These are phyloP conservation scores for Biancaea sappan DNA, from an alignment of 306 rosid genomes.

Conservation along the genomic window DNA sequence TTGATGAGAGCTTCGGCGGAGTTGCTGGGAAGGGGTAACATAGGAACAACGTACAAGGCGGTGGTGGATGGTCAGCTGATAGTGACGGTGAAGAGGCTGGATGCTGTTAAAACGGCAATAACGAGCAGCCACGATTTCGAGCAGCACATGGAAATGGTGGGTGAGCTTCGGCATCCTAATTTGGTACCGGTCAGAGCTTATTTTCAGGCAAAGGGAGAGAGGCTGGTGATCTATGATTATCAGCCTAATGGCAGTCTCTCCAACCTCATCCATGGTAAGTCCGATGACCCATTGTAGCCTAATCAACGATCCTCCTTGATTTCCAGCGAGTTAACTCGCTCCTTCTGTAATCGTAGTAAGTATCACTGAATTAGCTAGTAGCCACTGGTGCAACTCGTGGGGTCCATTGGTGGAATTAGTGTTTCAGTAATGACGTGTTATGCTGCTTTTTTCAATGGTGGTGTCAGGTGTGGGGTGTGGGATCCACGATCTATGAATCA, in stretches of 20 bases:
- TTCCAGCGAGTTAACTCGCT: neutral
- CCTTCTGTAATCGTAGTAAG: neutral
- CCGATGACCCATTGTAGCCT: neutral
- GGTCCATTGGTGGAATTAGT: conserved; percentile 18
- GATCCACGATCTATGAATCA: conserved; percentile 15
- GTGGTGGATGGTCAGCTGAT: conserved; percentile 67
- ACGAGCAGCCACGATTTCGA: conserved; percentile 62
- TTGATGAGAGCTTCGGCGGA: conserved; percentile 97
- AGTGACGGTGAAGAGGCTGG: conserved; percentile 88
- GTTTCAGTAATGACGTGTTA: conserved; percentile 28
- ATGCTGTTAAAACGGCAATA: conserved; percentile 58
- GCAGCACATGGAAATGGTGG: conserved; percentile 65
- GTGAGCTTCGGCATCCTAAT: conserved; percentile 76
- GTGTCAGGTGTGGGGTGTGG: neutral
- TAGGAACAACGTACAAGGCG: conserved; percentile 92
- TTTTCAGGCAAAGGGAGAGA: conserved; percentile 93
- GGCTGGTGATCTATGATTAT: conserved; percentile 79
- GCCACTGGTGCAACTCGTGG: conserved; percentile 10
- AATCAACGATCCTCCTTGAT: neutral
- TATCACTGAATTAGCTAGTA: neutral
- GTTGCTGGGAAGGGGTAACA: conserved; percentile 78
- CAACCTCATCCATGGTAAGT: conserved; percentile 85
- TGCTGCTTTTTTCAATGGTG: neutral
- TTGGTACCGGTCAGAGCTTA: conserved; percentile 80
- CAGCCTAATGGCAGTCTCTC: conserved; percentile 91